Conservation (phyloP, 2,329 filamentous ascomycete species). For the Shiraia bambusicola region DNA sequence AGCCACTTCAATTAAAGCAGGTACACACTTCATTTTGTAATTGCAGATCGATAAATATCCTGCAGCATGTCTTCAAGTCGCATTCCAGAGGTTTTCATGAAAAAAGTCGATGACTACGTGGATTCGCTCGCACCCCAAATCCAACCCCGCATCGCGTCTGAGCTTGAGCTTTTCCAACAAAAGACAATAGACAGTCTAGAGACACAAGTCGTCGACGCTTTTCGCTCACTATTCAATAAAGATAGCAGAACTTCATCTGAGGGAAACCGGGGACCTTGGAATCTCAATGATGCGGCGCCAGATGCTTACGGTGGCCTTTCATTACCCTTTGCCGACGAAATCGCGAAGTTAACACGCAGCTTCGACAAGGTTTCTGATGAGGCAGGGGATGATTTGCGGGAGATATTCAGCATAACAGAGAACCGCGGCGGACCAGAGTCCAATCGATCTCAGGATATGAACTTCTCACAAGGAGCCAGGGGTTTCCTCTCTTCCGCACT, state of each 20-base stretch:
- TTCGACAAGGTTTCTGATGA: slow-evolving; percentile 32
- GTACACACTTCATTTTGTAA: no score
- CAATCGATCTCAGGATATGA: slow-evolving; percentile 15
- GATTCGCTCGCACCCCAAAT: slow-evolving; percentile 35
- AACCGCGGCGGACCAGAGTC: slow-evolving; percentile 14
- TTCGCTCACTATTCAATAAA: slow-evolving; percentile 30
- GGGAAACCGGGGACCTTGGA: slow-evolving; percentile 21
- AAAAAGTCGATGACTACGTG: slow-evolving; percentile 34
- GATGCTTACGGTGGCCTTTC: slow-evolving; percentile 33
- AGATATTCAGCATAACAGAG: slow-evolving; percentile 32
- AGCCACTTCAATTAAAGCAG: no score
- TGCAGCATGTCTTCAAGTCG: slow-evolving; percentile 10
- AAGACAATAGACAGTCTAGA: slow-evolving; percentile 37
- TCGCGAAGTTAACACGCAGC: slow-evolving; percentile 32
- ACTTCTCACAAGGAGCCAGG: slow-evolving; percentile 21
- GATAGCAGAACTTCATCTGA: slow-evolving; percentile 18
- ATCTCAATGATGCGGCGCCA: slow-evolving; percentile 29
- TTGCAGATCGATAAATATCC: no score
- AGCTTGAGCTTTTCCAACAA: slow-evolving; percentile 34
- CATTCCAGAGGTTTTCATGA: slow-evolving; percentile 26
- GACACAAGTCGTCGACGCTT: slow-evolving; percentile 32
- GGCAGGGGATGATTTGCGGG: slow-evolving; percentile 29
- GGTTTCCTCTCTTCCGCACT: slow-evolving; percentile 31
- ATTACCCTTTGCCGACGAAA: slow-evolving; percentile 33
- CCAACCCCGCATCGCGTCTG: slow-evolving; percentile 33